phyloP scores from a whole-genome alignment of 2,329 filamentous ascomycete species.

The Alternaria conjuncta region DNA sequence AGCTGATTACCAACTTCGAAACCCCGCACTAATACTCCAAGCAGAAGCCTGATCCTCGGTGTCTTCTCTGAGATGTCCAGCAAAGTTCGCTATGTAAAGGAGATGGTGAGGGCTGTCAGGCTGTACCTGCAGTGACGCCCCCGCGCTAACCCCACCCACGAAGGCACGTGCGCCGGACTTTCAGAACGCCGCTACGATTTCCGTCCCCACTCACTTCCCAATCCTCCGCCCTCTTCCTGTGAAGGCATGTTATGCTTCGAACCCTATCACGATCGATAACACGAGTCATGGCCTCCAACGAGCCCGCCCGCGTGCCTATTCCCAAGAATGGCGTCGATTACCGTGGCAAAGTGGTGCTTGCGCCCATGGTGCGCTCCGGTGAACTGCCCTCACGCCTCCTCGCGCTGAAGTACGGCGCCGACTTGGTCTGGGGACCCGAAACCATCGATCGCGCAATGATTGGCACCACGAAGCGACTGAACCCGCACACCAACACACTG shows the following conservation, averaged over 20 bases:
- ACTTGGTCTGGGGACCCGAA: conserved; percentile 97
- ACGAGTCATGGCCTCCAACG: conserved; percentile 39
- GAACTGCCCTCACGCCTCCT: conserved; percentile 89
- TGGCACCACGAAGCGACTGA: conserved; percentile 78
- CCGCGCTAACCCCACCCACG: conserved; percentile 8
- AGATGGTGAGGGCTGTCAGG: background rate
- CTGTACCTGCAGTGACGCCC: background rate
- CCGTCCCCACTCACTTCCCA: conserved; percentile 4
- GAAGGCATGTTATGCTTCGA: conserved; percentile 50
- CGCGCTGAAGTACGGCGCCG: conserved; percentile 92
- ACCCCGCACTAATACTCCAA: too few relatives aligned
- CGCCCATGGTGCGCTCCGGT: conserved; percentile 97
- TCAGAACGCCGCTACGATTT: conserved; percentile 3
- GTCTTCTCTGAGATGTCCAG: background rate
- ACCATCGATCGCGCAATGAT: conserved; percentile 93
- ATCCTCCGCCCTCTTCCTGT: background rate
- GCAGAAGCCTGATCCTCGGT: background rate
- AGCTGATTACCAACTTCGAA: too few relatives aligned
- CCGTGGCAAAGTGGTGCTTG: conserved; percentile 89
- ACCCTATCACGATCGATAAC: conserved; percentile 34
- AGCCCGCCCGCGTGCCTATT: conserved; percentile 73
- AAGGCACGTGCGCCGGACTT: conserved; percentile 18
- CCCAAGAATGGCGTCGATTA: conserved; percentile 91
- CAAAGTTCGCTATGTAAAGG: background rate
- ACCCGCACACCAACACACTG: conserved; percentile 77